Evolutionary conservation across 129 eudicot genomes (phyloP).

Genomic region (Tagetes patula): DNA sequence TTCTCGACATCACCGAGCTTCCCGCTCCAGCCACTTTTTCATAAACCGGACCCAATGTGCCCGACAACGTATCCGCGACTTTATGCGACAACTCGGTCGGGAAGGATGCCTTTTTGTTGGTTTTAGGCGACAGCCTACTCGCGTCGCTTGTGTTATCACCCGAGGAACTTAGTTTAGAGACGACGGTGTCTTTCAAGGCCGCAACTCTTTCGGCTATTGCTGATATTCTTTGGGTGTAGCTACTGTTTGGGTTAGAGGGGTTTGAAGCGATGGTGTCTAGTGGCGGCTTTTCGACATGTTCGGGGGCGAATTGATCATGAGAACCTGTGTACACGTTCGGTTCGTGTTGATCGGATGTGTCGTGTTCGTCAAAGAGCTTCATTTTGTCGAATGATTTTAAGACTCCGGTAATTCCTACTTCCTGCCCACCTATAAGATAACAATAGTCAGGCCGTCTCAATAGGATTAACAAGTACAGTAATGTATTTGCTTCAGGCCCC

Average conservation of each 20-base stretch:
- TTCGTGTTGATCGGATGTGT: slow-evolving; percentile 15
- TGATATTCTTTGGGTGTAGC: slow-evolving; percentile 40
- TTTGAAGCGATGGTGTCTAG: slow-evolving; percentile 23
- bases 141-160: slow-evolving; percentile 13
- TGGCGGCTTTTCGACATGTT: slow-evolving; percentile 24
- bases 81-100: slow-evolving; percentile 44
- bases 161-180: slow-evolving; percentile 39
- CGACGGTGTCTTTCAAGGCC: slow-evolving; percentile 39
- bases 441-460: no score
- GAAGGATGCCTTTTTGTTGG: slow-evolving; percentile 14
- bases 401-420: slow-evolving; percentile 40
- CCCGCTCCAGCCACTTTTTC: slow-evolving; percentile 45
- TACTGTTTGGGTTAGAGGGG: slow-evolving; percentile 25
- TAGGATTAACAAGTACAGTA: no score
- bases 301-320: slow-evolving; percentile 30
- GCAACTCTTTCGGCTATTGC: slow-evolving; percentile 45
- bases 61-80: slow-evolving; percentile 36
- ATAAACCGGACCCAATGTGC: slow-evolving; percentile 48
- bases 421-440: slow-evolving; percentile 39
- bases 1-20: slow-evolving; percentile 39
- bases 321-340: slow-evolving; percentile 12
- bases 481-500: no score
- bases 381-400: slow-evolving; percentile 40
- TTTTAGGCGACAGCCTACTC: not conserved
- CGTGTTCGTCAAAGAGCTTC: slow-evolving; percentile 24